Conservation (phyloP, 768 basidiomycete species). For the Postia placenta region DNA sequence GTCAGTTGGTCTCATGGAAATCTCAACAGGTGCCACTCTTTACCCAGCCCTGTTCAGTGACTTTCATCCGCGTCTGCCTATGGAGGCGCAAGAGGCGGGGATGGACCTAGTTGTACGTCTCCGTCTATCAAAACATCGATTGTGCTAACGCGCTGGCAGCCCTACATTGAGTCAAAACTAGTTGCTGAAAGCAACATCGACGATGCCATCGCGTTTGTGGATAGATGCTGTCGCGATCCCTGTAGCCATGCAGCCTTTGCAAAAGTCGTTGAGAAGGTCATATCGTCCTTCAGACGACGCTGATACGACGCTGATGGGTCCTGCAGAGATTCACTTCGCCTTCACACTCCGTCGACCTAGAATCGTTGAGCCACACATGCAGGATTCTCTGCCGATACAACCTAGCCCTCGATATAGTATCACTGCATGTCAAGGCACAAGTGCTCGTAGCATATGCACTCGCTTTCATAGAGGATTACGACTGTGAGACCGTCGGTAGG, state of each 20-base stretch:
- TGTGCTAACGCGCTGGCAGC: constrained; percentile 26
- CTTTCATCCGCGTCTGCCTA: constrained; percentile 37
- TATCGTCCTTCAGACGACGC: constrained; percentile 6
- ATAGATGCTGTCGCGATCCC: constrained; percentile 47
- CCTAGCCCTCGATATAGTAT: constrained; percentile 57
- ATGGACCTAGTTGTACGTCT: constrained; percentile 48
- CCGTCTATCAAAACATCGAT: neutral
- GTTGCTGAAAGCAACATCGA: constrained; percentile 40
- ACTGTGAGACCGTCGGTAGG: constrained; percentile 77
- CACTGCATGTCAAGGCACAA: constrained; percentile 59
- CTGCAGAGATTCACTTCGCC: constrained; percentile 55
- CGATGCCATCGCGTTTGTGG: constrained; percentile 29
- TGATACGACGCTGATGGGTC: neutral
- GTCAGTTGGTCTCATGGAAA: constrained; percentile 48
- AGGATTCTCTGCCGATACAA: constrained; percentile 56
- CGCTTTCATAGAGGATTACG: constrained; percentile 61
- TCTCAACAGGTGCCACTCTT: constrained; percentile 41
- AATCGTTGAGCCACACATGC: constrained; percentile 65
- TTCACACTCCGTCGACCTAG: constrained; percentile 52
- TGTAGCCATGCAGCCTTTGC: constrained; percentile 55
- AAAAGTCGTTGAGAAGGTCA: constrained; percentile 50
- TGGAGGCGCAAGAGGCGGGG: constrained; percentile 59
- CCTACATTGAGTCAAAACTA: constrained; percentile 54
- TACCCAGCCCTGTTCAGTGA: constrained; percentile 49
- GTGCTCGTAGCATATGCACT: constrained; percentile 61